Base-by-base conservation (phyloP, 2,329 filamentous ascomycete genomes). In the Fusarium sp. region DNA sequence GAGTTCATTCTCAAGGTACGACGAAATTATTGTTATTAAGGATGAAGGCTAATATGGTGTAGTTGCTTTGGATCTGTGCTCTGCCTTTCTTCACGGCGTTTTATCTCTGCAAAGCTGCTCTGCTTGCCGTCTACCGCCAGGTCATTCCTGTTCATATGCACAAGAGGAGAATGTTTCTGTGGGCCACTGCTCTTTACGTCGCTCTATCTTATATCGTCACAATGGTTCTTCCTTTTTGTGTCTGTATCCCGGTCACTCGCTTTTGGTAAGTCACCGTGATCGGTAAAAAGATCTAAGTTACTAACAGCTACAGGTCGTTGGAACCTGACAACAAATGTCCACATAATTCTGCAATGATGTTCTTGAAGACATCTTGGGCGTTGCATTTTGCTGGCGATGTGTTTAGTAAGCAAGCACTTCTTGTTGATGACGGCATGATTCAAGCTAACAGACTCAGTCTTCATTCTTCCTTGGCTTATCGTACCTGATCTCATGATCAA, bases 31-130 rank as follows among this genome's bases (percentile, higher is more conserved):
- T 26, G 26, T 26, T 26, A 26, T 26, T 26, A 26, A 26, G 26
- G 26, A 26, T 26, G 6, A 26, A 26, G 26, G 26, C 26, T 26
- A 26, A 26, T 26, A 26, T 26, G 26, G 26, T 26, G 6, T 26
- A 74, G 72, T 1, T 75, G 10, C 41, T 66, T 14, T 75, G 72
- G 72, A 45, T 73, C 20, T 61, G 51, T 20, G 39, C 44, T n/a
- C 35, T 75, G 13, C 72, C 72, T 3, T 75, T 75, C 18, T 48
- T 70, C 3, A 49, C 52, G 15, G 47, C 72, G 4, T 73, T 73
- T 12, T 75, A 75, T 14, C 35, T 70, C 10, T 70, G 69, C 35
- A 75, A 75, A 26, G 69, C 72, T 6, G 69, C 73, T 7, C 14
- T 75, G 1, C 59, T 75, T 22, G 31, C 62, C 10, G 66, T 75